These are phyloP conservation scores for Tarenaya hassleriana DNA, from an alignment of 345 rosid genomes.

Conservation along the genomic window DNA sequence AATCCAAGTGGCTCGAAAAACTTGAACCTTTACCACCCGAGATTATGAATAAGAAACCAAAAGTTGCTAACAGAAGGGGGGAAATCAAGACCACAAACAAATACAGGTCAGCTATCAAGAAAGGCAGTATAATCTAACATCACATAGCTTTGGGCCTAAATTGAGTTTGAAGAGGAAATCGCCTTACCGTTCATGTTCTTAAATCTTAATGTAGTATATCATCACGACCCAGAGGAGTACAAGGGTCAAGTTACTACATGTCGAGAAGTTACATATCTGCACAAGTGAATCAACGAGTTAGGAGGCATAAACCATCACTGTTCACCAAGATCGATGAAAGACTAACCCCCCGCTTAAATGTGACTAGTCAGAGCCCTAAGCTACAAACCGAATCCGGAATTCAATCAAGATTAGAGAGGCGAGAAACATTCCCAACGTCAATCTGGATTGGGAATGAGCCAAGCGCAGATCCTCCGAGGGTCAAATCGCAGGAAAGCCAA, in stretches of 20 bases:
- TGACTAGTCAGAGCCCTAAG: no score
- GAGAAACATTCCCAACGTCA: no score
- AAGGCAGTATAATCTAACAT: neutral
- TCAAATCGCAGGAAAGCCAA: no score
- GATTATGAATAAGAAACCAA: constrained; percentile 10
- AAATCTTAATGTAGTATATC: constrained; percentile 77
- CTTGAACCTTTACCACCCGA: constrained; percentile 47
- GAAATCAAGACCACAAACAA: constrained; percentile 10
- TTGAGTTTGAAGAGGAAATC: constrained; percentile 1
- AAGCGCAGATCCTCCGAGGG: no score
- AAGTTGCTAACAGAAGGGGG: neutral
- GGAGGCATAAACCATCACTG: neutral
- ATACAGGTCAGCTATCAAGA: constrained; percentile 7
- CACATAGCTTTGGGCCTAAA: neutral
- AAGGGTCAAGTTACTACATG: constrained; percentile 80
- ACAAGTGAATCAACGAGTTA: constrained; percentile 20
- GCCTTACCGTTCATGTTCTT: constrained; percentile 87
- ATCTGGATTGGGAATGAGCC: no score
- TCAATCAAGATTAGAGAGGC: no score
- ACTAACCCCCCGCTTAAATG: no score
- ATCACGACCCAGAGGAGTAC: constrained; percentile 77
- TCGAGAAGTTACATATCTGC: constrained; percentile 92
- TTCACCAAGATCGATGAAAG: no score
- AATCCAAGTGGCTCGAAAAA: constrained; percentile 93
- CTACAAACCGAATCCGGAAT: no score